Conservation (phyloP, 129 eudicot genomes). For the Erigeron canadensis region DNA sequence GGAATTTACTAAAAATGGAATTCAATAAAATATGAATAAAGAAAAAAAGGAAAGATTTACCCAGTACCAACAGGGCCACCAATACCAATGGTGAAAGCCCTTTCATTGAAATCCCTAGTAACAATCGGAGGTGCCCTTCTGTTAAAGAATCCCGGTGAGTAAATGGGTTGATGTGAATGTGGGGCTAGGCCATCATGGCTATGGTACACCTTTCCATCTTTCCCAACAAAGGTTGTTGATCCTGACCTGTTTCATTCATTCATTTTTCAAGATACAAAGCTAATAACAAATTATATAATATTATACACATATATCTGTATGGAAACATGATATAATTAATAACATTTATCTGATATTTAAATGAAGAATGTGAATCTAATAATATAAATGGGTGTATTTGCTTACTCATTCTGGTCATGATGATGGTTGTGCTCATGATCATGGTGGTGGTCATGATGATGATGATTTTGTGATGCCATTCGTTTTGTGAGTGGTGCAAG, state of each 20-base stretch:
- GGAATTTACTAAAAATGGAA: neutral
- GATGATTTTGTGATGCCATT: conserved; percentile 60
- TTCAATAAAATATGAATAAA: neutral
- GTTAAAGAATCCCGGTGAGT: conserved; percentile 88
- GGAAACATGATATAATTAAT: too few relatives aligned
- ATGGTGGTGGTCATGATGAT: conserved; percentile 33
- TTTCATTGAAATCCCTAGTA: conserved; percentile 70
- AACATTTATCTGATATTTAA: neutral
- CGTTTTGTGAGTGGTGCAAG: conserved; percentile 6
- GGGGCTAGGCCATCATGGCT: conserved; percentile 99
- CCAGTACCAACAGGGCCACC: conserved; percentile 99
- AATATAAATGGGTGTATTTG: neutral
- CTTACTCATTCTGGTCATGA: conserved; percentile 53
- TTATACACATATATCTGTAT: neutral
- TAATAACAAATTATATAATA: neutral
- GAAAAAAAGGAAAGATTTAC: conserved; percentile 25
- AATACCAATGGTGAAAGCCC: conserved; percentile 95
- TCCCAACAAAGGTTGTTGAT: conserved; percentile 58
- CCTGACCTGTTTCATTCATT: conserved; percentile 36
- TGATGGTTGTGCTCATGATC: conserved; percentile 45
- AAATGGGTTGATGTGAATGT: conserved; percentile 92
- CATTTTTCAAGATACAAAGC: neutral
- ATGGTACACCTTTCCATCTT: conserved; percentile 90
- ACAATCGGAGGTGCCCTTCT: conserved; percentile 79
- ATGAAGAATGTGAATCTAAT: neutral